These are phyloP conservation scores for Microbotryomycetes sp. DNA, from an alignment of 1,284 basidiomycete genomes.

Conservation along the genomic window DNA sequence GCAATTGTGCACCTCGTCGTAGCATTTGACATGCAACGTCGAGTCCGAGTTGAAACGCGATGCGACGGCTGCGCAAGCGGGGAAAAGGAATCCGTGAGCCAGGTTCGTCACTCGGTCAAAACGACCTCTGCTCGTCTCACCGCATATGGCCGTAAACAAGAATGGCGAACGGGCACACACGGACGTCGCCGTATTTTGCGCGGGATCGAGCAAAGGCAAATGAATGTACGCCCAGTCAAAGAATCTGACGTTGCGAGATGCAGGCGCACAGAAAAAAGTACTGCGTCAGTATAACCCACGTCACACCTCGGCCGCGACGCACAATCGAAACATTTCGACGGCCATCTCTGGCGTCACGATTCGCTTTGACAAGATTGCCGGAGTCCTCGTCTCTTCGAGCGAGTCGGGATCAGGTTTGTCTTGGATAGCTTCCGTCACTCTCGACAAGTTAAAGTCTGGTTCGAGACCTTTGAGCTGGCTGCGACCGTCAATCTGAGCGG, in stretches of 20 bases:
- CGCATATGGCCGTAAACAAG: slow-evolving; percentile 22
- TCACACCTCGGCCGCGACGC: not conserved
- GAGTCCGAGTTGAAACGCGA: slow-evolving; percentile 22
- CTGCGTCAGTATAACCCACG: not conserved
- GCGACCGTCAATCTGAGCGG: slow-evolving; percentile 23
- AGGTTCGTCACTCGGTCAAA: too few species aligned
- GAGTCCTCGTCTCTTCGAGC: slow-evolving; percentile 4
- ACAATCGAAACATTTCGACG: slow-evolving; percentile 23
- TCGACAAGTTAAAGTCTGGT: slow-evolving; percentile 18
- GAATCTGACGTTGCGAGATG: not conserved
- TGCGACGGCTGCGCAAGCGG: slow-evolving; percentile 11
- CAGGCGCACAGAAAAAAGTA: too few species aligned
- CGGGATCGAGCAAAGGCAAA: slow-evolving; percentile 21
- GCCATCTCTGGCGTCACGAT: slow-evolving; percentile 21
- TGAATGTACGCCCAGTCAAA: slow-evolving; percentile 26
- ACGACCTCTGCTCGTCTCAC: too few species aligned
- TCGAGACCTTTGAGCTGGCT: slow-evolving; percentile 14
- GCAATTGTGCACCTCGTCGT: slow-evolving; percentile 22
- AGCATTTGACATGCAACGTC: slow-evolving; percentile 18
- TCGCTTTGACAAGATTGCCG: slow-evolving; percentile 14
- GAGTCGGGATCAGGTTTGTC: not conserved
- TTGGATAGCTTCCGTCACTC: slow-evolving; percentile 19
- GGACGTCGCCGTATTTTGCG: slow-evolving; percentile 11
- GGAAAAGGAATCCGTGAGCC: too few species aligned
- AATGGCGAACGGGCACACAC: slow-evolving; percentile 20